These are phyloP conservation scores for Phytophthora litchii DNA, from an alignment of 352 stramenopile genomes.

Conservation along the genomic window DNA sequence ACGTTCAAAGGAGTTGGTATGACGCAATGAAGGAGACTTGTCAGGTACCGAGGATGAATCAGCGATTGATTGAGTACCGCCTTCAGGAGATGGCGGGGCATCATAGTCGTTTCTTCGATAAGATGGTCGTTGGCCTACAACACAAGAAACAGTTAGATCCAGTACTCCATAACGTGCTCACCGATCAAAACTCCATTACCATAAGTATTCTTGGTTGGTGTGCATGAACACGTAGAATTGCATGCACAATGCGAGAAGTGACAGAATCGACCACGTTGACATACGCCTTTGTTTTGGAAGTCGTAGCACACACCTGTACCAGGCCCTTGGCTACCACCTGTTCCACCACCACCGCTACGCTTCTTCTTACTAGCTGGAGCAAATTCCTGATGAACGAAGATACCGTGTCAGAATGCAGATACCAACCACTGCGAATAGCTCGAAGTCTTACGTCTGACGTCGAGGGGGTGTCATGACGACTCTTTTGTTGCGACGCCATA, in stretches of 20 bases:
- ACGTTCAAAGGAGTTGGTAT: slow-evolving; percentile 53
- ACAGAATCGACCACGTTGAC: slow-evolving; percentile 81
- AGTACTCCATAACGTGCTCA: slow-evolving; percentile 2
- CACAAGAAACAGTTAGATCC: slow-evolving; percentile 19
- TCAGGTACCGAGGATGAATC: slow-evolving; percentile 45
- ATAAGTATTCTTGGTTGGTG: slow-evolving; percentile 83
- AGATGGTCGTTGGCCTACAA: slow-evolving; percentile 73
- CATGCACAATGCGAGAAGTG: slow-evolving; percentile 90
- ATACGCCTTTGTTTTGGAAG: slow-evolving; percentile 90
- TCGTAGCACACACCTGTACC: slow-evolving; percentile 88
- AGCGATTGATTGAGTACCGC: slow-evolving; percentile 21
- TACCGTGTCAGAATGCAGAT: slow-evolving; percentile 1
- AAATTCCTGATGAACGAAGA: slow-evolving; percentile 51
- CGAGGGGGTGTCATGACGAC: slow-evolving; percentile 38
- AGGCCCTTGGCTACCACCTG: slow-evolving; percentile 39
- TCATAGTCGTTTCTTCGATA: slow-evolving; percentile 86
- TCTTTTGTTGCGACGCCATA: slow-evolving; percentile 41
- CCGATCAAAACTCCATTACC: slow-evolving; percentile 38
- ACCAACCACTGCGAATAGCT: background rate
- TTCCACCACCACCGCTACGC: slow-evolving; percentile 36
- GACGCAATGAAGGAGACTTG: slow-evolving; percentile 45
- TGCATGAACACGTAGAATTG: slow-evolving; percentile 87
- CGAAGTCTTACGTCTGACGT: slow-evolving; percentile 44
- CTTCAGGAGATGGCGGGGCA: slow-evolving; percentile 69
- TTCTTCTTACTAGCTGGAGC: slow-evolving; percentile 71